Base-by-base conservation (phyloP, 208 protist species). In the Trypanosoma caninum region DNA sequence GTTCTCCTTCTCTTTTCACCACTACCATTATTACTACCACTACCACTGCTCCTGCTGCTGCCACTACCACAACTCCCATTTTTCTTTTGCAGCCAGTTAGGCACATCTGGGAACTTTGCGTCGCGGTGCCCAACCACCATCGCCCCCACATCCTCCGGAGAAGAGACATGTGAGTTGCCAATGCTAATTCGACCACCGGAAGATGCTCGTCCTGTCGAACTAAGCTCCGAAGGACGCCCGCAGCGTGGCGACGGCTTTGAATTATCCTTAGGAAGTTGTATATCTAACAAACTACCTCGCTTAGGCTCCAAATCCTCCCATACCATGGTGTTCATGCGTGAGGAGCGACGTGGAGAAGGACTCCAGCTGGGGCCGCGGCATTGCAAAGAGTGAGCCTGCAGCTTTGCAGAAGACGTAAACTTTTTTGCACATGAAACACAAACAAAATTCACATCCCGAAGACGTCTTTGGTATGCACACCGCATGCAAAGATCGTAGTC, bases 401-500 rank as follows among this genome's bases (percentile, higher is more conserved):
- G 66, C 64, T 94, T 94, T 6, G 76, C 73, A 5, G 74, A 40
- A 9, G 84, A 81, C 0, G 80, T 80, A 72, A 94, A 94, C 51
- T 83, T 84, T 54, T 94, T 94, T 10, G 66, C 63, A 61, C 88
- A 94, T 45, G 78, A 79, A n/a, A 82, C 72, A 44, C 88, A 94
- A 16, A 94, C 75, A 82, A 92, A 92, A 63, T 80, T 88, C 22
- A 92, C 82, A 31, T 90, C 84, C 62, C 86, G 88, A 41, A 87
- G 75, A 31, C 72, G 73, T 20, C 78, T 74, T n/a, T 76, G 74
- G 56, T 84, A 88, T 27, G 82, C 84, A 59, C 88, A 94, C 41
- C 81, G 74, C 69, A 81, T 77, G 64, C 88, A 94, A 42, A 94
- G 63, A 59, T 94, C 88, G 69, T 92, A 94, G 68, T 94, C 88